Percentiles rank a stretch among this genome's conserved stretches.
phyloP scores from a whole-genome alignment of 2,329 filamentous ascomycete species.

The Botryotinia globosa region DNA sequence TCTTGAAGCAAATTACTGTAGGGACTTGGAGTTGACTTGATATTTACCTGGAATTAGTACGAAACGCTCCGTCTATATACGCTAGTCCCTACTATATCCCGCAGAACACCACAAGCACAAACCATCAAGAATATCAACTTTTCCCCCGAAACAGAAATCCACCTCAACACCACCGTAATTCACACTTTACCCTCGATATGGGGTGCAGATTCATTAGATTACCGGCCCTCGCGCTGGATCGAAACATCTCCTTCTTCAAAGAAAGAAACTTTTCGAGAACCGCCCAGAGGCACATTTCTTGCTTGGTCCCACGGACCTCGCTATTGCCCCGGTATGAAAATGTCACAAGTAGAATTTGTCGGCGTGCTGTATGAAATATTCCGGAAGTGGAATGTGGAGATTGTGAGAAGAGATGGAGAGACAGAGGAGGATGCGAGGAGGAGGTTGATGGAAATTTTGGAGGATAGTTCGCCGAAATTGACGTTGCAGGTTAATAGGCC shows the following conservation, averaged over 20 bases:
- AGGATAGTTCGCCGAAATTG: conserved; percentile 21
- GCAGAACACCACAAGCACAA: neutral
- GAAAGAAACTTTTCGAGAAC: conserved; percentile 12
- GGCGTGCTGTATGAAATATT: conserved; percentile 24
- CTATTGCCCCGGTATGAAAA: conserved; percentile 37
- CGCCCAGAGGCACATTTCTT: conserved; percentile 28
- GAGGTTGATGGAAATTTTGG: conserved; percentile 22
- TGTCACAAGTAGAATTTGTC: conserved; percentile 39
- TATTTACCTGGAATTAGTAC: neutral
- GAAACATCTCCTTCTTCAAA: conserved; percentile 4
- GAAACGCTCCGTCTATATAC: conserved; percentile 12
- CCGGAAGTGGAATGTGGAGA: conserved; percentile 18
- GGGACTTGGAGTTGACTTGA: neutral
- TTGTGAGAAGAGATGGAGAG: conserved; percentile 10
- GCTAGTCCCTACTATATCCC: neutral
- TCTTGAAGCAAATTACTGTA: neutral
- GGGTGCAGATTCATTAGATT: conserved; percentile 48
- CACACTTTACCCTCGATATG: conserved; percentile 57
- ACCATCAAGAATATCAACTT: conserved; percentile 16
- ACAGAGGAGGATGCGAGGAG: conserved; percentile 13
- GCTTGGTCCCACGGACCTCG: conserved; percentile 37
- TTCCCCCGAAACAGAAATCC: conserved; percentile 42
- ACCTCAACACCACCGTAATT: conserved; percentile 43
- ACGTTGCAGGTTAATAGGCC: conserved; percentile 24
- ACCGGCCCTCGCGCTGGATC: conserved; percentile 57